A percentile compares a stretch with the other conserved stretches of the same genome.
Conservation (phyloP, 2,329 filamentous ascomycete species). For the Claviceps spartinae region DNA sequence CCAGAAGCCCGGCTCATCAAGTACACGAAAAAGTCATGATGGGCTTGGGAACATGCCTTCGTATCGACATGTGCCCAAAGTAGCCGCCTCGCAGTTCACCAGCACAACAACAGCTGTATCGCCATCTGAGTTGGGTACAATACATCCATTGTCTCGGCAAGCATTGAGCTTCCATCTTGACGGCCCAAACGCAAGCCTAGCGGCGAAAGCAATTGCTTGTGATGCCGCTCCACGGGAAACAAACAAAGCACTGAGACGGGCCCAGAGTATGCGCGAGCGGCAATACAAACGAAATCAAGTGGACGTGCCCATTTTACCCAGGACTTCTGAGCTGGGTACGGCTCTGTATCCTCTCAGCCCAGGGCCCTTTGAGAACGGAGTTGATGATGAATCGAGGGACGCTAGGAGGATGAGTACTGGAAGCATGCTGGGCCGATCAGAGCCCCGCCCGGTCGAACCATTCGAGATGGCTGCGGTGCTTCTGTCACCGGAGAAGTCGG, state of each 20-base stretch:
- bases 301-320: constrained; percentile 22
- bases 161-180: constrained; percentile 28
- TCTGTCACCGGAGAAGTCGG: not conserved
- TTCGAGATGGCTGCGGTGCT: constrained; percentile 2
- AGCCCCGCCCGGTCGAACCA: constrained; percentile 4
- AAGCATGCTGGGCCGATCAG: constrained; percentile 14
- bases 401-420: constrained; percentile 26
- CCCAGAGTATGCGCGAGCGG: constrained; percentile 24
- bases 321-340: constrained; percentile 21
- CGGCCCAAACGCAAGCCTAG: constrained; percentile 12
- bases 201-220: constrained; percentile 12
- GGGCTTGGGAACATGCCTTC: not conserved
- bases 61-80: constrained; percentile 38
- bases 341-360: constrained; percentile 7
- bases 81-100: constrained; percentile 41
- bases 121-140: constrained; percentile 21
- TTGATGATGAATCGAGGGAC: constrained; percentile 6
- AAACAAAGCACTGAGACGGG: constrained; percentile 22
- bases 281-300: constrained; percentile 30
- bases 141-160: constrained; percentile 30
- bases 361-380: constrained; percentile 11
- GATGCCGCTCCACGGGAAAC: constrained; percentile 21
- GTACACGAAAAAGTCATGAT: constrained; percentile 8
- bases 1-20: constrained; percentile 7
- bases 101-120: constrained; percentile 35